Base-by-base conservation (phyloP, 345 rosid species). In the Cardiospermum halicacabum region DNA sequence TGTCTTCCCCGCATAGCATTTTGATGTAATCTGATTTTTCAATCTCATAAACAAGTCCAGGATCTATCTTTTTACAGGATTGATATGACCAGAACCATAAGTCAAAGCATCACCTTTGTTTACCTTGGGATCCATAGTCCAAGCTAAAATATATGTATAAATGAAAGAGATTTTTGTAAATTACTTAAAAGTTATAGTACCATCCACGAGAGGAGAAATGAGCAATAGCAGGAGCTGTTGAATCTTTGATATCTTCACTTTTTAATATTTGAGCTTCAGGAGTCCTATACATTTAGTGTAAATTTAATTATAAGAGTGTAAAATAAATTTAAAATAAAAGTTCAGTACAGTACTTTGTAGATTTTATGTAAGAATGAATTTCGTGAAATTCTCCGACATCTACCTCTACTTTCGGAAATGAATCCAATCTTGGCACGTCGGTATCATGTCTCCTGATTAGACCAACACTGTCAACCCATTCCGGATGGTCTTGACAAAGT, bases 31-130 rank as follows among this genome's bases (percentile, higher is more conserved):
- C 78, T n/a, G 47, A 66, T 64, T 69, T 54, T 0, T 51, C 0
- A 15, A 62, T 45, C 36, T 79, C 86, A 34, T 82, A 78, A 28
- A 82, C 68, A 21, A 82, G 81, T 18, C 86, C 81, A 9, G 83
- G 86, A 61, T 74, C 39, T 28, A 61, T 39, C 47, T 77, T 1
- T 60, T 60, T 15, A 53, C 22, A 22, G 76, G 83, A 77, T 76
- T 74, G 21, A 81, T 48, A 27, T 69, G 69, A 34, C 85, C 81
- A 25, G 81, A 49, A 67, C 86, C 86, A 19, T 78, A n/a, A n/a
- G n/a, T n/a, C n/a, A n/a, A 77, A 11, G 78, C 79, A 5, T 10
- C 39, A 34, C 39, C 39, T 1, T 34, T 1, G 10, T n/a, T 71
- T 2, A 9, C 3, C 0, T 64, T 58, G 13, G 73, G 61, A 21